Evolutionary conservation across 2,329 filamentous ascomycete species (phyloP).

Genomic region (Apiospora saccharicola): DNA sequence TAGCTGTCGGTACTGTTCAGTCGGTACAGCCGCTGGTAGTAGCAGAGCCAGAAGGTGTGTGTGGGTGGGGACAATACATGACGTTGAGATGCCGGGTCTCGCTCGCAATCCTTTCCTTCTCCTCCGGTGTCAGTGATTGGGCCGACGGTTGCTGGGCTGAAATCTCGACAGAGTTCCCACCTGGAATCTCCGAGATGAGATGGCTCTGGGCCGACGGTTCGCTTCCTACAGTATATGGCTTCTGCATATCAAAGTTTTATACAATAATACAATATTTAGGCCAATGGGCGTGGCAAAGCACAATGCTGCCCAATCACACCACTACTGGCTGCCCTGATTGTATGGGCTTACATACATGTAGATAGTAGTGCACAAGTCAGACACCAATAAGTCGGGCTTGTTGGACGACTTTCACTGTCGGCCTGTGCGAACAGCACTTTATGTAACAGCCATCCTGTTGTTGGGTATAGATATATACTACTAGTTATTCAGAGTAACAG

Average conservation of each 20-base stretch:
- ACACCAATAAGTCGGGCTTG: slow-evolving; percentile 14
- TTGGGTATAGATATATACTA: too few species aligned
- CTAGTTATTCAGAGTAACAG: too few species aligned
- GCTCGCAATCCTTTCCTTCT: slow-evolving; percentile 1
- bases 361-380: neutral
- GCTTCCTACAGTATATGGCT: neutral
- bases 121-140: neutral
- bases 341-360: neutral
- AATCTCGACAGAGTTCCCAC: neutral
- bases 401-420: too few species aligned
- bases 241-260: neutral
- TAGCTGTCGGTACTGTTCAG: neutral
- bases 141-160: slow-evolving; percentile 1
- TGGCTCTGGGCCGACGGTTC: neutral
- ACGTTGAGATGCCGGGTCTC: slow-evolving; percentile 17
- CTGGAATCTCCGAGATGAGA: neutral
- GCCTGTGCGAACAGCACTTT: too few species aligned
- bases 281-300: too few species aligned
- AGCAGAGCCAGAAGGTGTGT: slow-evolving; percentile 1
- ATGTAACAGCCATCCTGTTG: too few species aligned
- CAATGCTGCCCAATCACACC: too few species aligned
- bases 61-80: slow-evolving; percentile 17
- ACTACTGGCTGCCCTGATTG: neutral
- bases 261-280: too few species aligned
- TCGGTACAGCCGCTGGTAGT: neutral